Percentiles rank a stretch among this genome's conserved stretches.
phyloP scores from a whole-genome alignment of 176 grass and related monocot species.

The Guadua angustifolia region DNA sequence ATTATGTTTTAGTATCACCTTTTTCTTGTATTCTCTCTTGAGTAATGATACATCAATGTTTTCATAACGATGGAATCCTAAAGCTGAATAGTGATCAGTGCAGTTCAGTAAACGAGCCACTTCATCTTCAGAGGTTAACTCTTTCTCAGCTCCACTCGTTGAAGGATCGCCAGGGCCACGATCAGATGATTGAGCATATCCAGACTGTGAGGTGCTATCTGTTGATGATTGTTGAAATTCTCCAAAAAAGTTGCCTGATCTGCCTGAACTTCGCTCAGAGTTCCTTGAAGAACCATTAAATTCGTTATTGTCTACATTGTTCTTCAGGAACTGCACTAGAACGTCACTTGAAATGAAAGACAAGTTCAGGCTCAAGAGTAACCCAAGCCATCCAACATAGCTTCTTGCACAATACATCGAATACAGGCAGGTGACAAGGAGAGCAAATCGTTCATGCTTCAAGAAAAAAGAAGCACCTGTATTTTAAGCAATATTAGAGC shows the following conservation, averaged over 20 bases:
- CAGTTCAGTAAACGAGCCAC: conserved; percentile 84
- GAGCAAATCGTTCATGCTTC: conserved; percentile 75
- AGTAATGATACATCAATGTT: conserved; percentile 78
- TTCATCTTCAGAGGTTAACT: conserved; percentile 88
- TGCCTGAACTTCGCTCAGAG: conserved; percentile 57
- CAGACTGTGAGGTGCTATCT: conserved; percentile 56
- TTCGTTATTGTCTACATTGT: conserved; percentile 61
- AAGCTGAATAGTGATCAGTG: conserved; percentile 90
- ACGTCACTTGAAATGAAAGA: conserved; percentile 96
- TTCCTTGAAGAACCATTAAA: conserved; percentile 53
- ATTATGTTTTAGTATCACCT: conserved; percentile 64
- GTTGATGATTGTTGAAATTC: conserved; percentile 57
- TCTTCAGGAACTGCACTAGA: conserved; percentile 81
- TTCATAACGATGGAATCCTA: conserved; percentile 78
- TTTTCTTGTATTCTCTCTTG: conserved; percentile 99
- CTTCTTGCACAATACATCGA: conserved; percentile 85
- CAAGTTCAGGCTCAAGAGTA: conserved; percentile 77
- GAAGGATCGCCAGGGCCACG: conserved; percentile 68
- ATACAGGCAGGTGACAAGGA: conserved; percentile 77
- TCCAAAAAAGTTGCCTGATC: conserved; percentile 51
- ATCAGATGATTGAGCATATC: conserved; percentile 51
- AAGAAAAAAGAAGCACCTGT: conserved; percentile 76
- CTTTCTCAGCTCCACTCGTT: conserved; percentile 82
- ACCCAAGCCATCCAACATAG: conserved; percentile 89
- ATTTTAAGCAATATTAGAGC: conserved; percentile 35